A percentile compares a stretch with the other conserved stretches of the same genome.
phyloP scores from a whole-genome alignment of 371 early-diverging fungal genomes.

The Modicella reniformis region DNA sequence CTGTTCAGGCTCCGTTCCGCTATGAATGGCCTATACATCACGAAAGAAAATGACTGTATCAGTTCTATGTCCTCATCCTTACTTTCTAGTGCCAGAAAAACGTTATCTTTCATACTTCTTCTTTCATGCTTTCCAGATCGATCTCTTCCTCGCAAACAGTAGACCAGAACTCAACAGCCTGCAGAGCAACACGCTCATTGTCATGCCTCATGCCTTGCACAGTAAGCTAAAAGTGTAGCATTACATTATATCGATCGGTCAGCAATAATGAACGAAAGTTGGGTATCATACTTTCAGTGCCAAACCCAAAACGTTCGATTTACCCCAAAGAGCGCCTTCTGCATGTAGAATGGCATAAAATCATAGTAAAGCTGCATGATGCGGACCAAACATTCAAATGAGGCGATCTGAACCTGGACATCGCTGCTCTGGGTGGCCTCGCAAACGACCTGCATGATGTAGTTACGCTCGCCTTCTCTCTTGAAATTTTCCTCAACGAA shows the following conservation, averaged over 20 bases:
- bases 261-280: background rate
- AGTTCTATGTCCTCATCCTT: background rate
- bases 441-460: conserved; percentile 97
- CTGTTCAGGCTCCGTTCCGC: conserved; percentile 67
- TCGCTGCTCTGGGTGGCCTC: conserved; percentile 88
- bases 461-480: conserved; percentile 91
- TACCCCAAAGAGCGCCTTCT: conserved; percentile 90
- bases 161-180: conserved; percentile 98
- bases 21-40: conserved; percentile 60
- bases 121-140: conserved; percentile 66
- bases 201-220: conserved; percentile 88
- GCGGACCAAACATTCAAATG: conserved; percentile 94
- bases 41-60: background rate
- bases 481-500: conserved; percentile 94
- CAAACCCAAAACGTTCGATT: conserved; percentile 25
- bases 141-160: conserved; percentile 96
- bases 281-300: background rate
- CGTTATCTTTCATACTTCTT: conserved; percentile 54
- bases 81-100: background rate
- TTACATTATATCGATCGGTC: background rate
- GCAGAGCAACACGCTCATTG: conserved; percentile 87
- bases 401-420: conserved; percentile 79
- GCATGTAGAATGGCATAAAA: conserved; percentile 93
- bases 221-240: conserved; percentile 71
- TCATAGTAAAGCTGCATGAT: conserved; percentile 96